Base-by-base conservation (phyloP, 176 grass and related monocot species). In the Thinopyrum elongatum region DNA sequence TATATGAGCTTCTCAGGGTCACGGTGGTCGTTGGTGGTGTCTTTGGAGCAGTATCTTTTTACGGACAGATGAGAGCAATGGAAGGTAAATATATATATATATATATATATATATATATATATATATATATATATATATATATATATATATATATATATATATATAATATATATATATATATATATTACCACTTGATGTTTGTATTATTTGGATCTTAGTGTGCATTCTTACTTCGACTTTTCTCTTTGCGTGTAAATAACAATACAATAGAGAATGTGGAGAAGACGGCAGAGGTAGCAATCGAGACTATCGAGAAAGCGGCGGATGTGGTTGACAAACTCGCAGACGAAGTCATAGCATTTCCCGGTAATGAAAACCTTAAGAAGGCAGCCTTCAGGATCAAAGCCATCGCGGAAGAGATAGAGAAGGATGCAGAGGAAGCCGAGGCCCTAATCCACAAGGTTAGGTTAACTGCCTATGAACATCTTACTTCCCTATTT, bases 381-480 rank as follows among this genome's bases (percentile, higher is more conserved):
- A 91, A 92, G 66, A 82, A 92, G n/a, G 78, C 31, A 13, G 82
- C 47, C 70, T 74, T 85, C 36, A 91, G 55, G 89, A 91, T 94
- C 59, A 91, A 91, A 78, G 15, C 61, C 7, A 27, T 91, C 21
- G 47, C 87, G 0, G 73, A 92, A 4, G 35, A 5, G 29, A 77
- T 91, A 63, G 89, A 91, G 65, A 80, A 83, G 57, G 89, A 89
- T 22, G 92, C 87, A 28, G 87, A 87, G 33, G 87, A 82, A 74
- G 92, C 84, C 42, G 89, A 92, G 63, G 71, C 81, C 38, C 5
- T 94, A 8, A 70, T 91, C 60, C 27, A 83, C 2, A 92, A 92
- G 92, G 92, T 91, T 46, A 68, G 5, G 16, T 19, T 19, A 53
- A 17, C 16, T 53, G 16, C 49, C 49, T 53, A 53, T 53, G 49